Base-by-base conservation (phyloP, 306 rosid genomes). In the Begonia peltatifolia region DNA sequence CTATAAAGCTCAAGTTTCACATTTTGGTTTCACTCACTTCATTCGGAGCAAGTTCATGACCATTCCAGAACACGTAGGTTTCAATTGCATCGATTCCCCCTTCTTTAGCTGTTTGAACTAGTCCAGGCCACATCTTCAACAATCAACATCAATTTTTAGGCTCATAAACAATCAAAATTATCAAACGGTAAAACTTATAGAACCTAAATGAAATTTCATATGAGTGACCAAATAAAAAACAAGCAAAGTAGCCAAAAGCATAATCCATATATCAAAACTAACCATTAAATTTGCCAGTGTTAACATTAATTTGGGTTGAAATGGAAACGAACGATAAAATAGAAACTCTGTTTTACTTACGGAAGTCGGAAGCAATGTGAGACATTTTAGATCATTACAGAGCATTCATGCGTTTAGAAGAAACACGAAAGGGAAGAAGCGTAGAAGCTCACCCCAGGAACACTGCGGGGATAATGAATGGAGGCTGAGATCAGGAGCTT, bases 41-140 rank as follows among this genome's bases (percentile, higher is more conserved):
- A 70, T 76, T 87, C 0, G 85, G 96, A 68, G 96, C 78, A 58
- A 78, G 93, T 30, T 88, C 96, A 58, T 88, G 96, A 18, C 96
- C 95, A 54, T 88, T 88, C 96, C 96, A 88, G 65, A 88, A 88
- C 41, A 88, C 96, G 61, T 88, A 88, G 36, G 96, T 84, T 67
- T 88, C 96, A 6, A 88, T 88, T 36, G 74, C 84, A 79, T 88
- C 86, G 0, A 58, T 74, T 0, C 96, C 96, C 59, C 93, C 96
- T 68, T 88, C 78, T 60, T 88, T 88, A 0, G 96, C 93, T n/a
- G 78, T 75, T 63, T 75, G 87, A 71, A 88, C 79, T 12, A 84
- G 84, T 50, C 80, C 71, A 18, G 96, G 93, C 95, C 96, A 88
- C 95, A 88, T 88, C 96, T 87, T 59, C 57, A 59, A 63, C 50